Evolutionary conservation across 164 flowering plant genomes (phyloP).

Genomic region (Umbellularia californica): DNA sequence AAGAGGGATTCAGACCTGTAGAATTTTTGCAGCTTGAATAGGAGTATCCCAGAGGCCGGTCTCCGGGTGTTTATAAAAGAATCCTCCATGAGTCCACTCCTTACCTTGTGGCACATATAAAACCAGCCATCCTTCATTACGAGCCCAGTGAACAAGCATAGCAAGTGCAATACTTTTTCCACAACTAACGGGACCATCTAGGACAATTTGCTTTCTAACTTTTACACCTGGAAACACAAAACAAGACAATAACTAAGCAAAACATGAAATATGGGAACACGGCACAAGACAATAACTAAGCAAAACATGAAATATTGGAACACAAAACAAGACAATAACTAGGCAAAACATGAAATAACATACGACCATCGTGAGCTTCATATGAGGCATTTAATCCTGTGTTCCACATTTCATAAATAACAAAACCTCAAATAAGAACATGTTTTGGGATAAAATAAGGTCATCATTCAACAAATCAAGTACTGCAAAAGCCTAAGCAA

Average conservation of each 20-base stretch:
- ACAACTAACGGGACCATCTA: conserved; percentile 84
- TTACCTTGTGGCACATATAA: conserved; percentile 75
- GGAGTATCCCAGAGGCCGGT: conserved; percentile 97
- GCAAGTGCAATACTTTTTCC: conserved; percentile 93
- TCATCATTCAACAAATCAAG: neutral
- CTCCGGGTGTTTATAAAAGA: conserved; percentile 61
- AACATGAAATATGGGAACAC: neutral
- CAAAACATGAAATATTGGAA: neutral
- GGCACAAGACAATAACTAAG: neutral
- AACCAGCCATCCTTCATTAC: conserved; percentile 92
- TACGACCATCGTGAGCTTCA: neutral
- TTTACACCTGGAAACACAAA: conserved; percentile 46
- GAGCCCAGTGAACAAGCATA: conserved; percentile 98
- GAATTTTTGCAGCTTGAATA: conserved; percentile 68
- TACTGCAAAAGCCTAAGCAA: no score
- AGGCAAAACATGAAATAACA: neutral
- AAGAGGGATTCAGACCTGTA: conserved; percentile 45
- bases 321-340: neutral
- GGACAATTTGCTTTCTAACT: conserved; percentile 65
- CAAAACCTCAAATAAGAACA: neutral
- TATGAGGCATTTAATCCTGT: neutral
- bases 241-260: neutral
- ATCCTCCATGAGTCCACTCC: conserved; percentile 92
- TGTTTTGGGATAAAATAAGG: neutral
- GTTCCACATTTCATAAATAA: neutral